phyloP scores from a whole-genome alignment of 495 filamentous ascomycete genomes.

The Podospora didyma region DNA sequence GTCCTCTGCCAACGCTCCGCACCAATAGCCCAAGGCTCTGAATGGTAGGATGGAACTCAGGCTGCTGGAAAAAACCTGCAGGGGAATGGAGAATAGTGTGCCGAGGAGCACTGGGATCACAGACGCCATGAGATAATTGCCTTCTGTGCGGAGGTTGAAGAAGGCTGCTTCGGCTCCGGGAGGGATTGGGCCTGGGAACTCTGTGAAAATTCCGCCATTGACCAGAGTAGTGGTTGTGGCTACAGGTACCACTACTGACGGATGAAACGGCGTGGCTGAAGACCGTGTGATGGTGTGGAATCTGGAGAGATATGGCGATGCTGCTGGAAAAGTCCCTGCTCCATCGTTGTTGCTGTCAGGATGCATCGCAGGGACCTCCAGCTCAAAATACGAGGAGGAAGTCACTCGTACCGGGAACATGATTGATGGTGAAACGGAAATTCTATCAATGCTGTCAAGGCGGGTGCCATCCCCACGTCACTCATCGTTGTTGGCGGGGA shows the following conservation, averaged over 20 bases:
- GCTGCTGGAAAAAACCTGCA: background rate
- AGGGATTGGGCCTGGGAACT: background rate
- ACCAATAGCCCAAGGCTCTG: background rate
- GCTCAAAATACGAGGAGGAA: no score
- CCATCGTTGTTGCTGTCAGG: no score
- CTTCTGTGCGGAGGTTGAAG: slow-evolving; percentile 1
- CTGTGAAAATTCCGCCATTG: background rate
- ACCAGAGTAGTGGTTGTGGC: background rate
- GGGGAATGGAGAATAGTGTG: background rate
- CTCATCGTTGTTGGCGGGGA: no score
- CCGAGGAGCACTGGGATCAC: background rate
- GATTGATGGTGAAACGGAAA: no score
- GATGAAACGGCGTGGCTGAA: no score
- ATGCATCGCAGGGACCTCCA: no score
- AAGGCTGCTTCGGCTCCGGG: background rate
- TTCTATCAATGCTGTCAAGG: no score
- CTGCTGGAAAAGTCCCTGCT: no score
- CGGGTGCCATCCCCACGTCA: no score
- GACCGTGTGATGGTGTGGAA: no score
- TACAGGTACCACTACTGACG: background rate
- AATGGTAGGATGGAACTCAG: slow-evolving; percentile 4
- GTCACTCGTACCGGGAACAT: no score
- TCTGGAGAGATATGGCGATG: no score
- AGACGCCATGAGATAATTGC: background rate
- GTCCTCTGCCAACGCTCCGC: background rate